A percentile compares a stretch with the other conserved stretches of the same genome.
Conservation (phyloP, 345 rosid species). For the Abelmoschus esculentus region DNA sequence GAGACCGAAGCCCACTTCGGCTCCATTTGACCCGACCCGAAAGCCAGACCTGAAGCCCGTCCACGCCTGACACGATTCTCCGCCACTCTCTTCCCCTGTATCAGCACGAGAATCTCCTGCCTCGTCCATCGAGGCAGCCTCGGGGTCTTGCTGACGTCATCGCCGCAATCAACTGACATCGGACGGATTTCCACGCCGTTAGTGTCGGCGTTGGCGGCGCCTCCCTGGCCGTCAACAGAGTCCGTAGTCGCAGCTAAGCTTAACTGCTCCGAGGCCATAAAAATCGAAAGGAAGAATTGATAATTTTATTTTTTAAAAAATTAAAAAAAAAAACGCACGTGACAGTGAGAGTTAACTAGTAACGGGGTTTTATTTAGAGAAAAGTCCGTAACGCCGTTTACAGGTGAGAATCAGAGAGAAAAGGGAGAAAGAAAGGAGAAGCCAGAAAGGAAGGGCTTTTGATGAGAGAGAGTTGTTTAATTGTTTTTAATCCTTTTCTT, state of each 20-base stretch:
- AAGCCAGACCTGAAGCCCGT: constrained; percentile 53
- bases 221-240: constrained; percentile 31
- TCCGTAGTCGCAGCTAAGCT: constrained; percentile 25
- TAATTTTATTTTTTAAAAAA: background rate
- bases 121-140: constrained; percentile 97
- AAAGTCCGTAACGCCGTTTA: background rate
- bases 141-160: constrained; percentile 54
- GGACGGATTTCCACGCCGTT: constrained; percentile 23
- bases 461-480: background rate
- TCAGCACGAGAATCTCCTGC: constrained; percentile 88
- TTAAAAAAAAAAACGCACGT: background rate
- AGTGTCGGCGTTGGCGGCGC: constrained; percentile 42
- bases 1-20: constrained; percentile 96
- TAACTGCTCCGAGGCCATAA: constrained; percentile 51
- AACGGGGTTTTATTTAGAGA: background rate
- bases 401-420: background rate
- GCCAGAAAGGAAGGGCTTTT: background rate
- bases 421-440: constrained; percentile 12
- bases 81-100: constrained; percentile 88
- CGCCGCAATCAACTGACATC: too few relatives aligned
- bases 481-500: background rate
- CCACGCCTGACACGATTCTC: constrained; percentile 84
- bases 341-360: background rate
- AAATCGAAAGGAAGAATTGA: constrained; percentile 6
- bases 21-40: constrained; percentile 66